phyloP scores from a whole-genome alignment of 1,139 yeast genomes.

The Lizanozyma gosingica region DNA sequence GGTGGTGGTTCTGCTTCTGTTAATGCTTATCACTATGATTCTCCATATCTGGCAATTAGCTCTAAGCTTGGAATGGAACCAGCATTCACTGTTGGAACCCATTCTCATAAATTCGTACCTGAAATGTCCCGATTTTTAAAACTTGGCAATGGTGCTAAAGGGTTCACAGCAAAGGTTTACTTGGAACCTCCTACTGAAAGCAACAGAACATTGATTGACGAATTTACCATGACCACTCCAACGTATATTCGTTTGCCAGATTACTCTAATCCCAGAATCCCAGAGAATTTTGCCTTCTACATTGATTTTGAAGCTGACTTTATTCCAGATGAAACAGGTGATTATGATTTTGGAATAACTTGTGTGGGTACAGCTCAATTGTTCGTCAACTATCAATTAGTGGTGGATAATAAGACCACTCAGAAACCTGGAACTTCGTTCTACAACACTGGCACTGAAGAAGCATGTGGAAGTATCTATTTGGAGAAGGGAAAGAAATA shows the following conservation, averaged over 20 bases:
- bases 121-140: constrained; percentile 4
- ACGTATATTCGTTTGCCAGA: constrained; percentile 8
- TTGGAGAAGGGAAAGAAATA: constrained; percentile 8
- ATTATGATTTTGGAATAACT: constrained; percentile 10
- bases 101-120: constrained; percentile 5
- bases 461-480: constrained; percentile 5
- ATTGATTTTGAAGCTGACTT: constrained; percentile 7
- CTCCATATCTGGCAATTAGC: constrained; percentile 7
- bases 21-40: constrained; percentile 5
- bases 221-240: constrained; percentile 5
- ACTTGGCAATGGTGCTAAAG: constrained; percentile 6
- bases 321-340: constrained; percentile 8
- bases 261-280: constrained; percentile 7
- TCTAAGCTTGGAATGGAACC: constrained; percentile 5
- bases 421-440: constrained; percentile 9
- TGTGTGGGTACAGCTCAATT: constrained; percentile 11
- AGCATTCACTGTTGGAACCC: constrained; percentile 5
- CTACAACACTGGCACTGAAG: constrained; percentile 11
- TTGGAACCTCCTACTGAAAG: not conserved
- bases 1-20: constrained; percentile 9
- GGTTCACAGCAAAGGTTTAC: constrained; percentile 5
- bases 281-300: constrained; percentile 6
- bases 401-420: constrained; percentile 9
- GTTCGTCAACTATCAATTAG: constrained; percentile 9
- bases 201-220: constrained; percentile 7